These are phyloP conservation scores for Trypanosoma scelopori DNA, from an alignment of 208 protist genomes.

Conservation along the genomic window DNA sequence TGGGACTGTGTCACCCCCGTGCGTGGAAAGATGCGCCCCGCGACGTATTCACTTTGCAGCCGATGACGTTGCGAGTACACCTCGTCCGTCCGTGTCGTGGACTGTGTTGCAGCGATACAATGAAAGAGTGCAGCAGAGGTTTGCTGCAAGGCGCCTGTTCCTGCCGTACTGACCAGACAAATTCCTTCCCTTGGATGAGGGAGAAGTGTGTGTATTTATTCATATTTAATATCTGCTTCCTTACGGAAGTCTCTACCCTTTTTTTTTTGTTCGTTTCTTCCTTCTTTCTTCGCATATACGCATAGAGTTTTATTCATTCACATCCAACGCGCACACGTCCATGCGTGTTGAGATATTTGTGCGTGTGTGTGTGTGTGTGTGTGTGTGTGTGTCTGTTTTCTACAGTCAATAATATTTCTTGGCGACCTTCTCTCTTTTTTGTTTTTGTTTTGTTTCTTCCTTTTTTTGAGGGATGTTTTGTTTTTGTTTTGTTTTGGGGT, in stretches of 20 bases:
- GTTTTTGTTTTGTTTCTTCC: slow-evolving; percentile 18
- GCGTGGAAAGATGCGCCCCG: neutral
- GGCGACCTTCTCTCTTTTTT: slow-evolving; percentile 2
- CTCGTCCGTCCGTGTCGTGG: slow-evolving; percentile 3
- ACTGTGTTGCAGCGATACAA: slow-evolving; percentile 9
- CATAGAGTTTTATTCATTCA: no score
- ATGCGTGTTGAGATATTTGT: no score
- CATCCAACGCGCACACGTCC: no score
- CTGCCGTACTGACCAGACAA: slow-evolving; percentile 13
- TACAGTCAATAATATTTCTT: no score
- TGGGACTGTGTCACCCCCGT: neutral
- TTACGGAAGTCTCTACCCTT: neutral
- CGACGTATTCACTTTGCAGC: slow-evolving; percentile 17
- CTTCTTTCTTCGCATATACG: neutral
- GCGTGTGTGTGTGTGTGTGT: no score
- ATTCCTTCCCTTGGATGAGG: no score
- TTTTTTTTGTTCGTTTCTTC: slow-evolving; percentile 20
- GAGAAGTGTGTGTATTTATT: neutral
- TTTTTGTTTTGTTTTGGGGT: slow-evolving; percentile 14
- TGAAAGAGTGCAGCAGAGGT: slow-evolving; percentile 11
- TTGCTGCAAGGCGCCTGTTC: slow-evolving; percentile 4
- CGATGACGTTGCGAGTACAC: neutral
- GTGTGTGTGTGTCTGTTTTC: neutral
- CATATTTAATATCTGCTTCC: no score
- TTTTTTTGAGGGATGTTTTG: slow-evolving; percentile 12